Conservation (phyloP, 345 rosid genomes). For the Eucalyptus guilfoylei region DNA sequence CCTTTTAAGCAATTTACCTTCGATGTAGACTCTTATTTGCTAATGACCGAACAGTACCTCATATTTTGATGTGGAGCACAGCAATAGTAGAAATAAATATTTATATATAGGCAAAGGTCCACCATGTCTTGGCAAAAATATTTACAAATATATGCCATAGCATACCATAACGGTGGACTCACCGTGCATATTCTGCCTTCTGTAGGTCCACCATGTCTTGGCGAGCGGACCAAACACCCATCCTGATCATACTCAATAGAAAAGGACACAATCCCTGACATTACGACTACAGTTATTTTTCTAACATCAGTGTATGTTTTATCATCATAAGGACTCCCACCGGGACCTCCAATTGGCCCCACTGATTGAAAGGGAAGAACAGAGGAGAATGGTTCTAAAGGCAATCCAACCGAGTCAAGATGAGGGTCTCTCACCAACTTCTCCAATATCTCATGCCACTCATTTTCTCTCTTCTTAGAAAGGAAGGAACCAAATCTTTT, state of each 20-base stretch:
- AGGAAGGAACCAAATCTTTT: neutral
- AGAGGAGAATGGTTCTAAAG: neutral
- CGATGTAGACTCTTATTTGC: neutral
- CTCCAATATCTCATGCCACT: neutral
- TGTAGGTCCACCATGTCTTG: neutral
- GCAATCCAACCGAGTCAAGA: neutral
- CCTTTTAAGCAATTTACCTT: neutral
- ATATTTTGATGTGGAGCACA: neutral
- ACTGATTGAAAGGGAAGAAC: neutral
- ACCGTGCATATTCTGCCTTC: neutral
- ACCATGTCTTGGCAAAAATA: neutral
- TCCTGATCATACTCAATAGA: neutral
- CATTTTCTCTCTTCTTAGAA: neutral
- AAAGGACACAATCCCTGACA: neutral
- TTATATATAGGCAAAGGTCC: neutral
- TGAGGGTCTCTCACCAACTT: neutral
- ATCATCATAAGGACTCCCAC: neutral
- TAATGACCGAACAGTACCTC: neutral
- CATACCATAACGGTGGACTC: neutral
- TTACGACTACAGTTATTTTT: neutral
- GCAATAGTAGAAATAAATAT: neutral
- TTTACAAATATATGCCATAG: neutral
- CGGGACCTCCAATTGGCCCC: rapidly evolving
- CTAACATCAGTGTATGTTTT: neutral
- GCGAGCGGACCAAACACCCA: neutral